Evolutionary conservation across 176 grass and related monocot genomes (phyloP), one percentile per base, ranked within the genome.

Genomic region (Carex littledalei): DNA sequence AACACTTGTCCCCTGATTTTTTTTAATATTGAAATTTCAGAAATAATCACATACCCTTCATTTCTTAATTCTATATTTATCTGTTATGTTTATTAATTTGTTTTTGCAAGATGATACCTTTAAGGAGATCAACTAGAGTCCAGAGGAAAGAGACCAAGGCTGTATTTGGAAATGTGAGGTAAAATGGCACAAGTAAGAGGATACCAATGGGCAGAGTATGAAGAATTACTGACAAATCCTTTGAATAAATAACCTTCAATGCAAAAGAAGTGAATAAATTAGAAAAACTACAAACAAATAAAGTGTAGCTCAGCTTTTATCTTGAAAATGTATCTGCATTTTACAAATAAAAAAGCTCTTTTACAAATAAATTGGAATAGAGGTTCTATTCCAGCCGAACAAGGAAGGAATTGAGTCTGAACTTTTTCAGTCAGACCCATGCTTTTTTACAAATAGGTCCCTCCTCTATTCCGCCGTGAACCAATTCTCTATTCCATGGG

Each of bases 181-280:
- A 90, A 39, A 98, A 56, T 81, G 95, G 91, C 80, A 89, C 35
- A 67, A 95, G 83, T 62, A 98, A 68, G 69, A 93, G 93, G 87
- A 92, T 77, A 65, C 77, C 88, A 60, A 95, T 26, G 47, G 95
- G 95, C 68, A 98, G 69, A 85, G 86, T 89, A 45, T 98, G 95
- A 86, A 98, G 89, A 84, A 90, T 84, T 67, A 93, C 62, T 69
- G 95, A 93, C 18, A 90, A 72, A 43, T 93, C 87, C 75, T 83
- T 90, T 41, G 92, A 88, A 93, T 98, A 98, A 85, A 93, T 86
- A 63, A 98, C 88, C 95, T 98, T 88, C 72, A 84, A 78, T 78
- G 74, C 56, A 87, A 60, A 53, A 84, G 26, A 91, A 71, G 67
- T 88, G 81, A 60, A 17, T 53, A 86, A 86, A 32, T 64, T 37